Evolutionary conservation across 345 rosid species (phyloP).

Genomic region (Eucalyptus decipiens): DNA sequence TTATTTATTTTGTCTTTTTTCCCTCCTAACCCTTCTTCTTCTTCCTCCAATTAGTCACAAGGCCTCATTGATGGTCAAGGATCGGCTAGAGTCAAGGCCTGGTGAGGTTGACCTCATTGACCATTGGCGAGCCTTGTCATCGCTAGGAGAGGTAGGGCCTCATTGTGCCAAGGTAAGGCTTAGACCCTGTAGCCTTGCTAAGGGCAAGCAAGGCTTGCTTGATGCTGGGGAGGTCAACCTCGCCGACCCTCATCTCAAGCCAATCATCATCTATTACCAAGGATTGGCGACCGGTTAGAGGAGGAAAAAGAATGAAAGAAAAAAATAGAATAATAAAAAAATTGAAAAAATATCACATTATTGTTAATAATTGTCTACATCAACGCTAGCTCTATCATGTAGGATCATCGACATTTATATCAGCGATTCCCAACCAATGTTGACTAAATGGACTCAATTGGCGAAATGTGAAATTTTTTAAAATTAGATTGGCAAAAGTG

Average conservation of each 20-base stretch:
- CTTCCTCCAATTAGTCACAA: neutral
- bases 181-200: accelerated
- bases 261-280: too few species aligned
- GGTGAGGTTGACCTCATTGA: too few species aligned
- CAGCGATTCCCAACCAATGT: accelerated
- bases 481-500: too few species aligned
- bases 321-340: too few species aligned
- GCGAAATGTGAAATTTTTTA: too few species aligned
- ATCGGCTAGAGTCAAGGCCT: accelerated
- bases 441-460: too few species aligned
- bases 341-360: too few species aligned
- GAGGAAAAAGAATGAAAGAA: neutral
- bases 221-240: neutral
- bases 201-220: neutral
- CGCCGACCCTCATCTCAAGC: neutral
- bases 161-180: neutral
- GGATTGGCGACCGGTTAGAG: accelerated
- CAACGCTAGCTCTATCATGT: accelerated
- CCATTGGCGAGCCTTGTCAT: too few species aligned
- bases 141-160: neutral
- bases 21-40: neutral
- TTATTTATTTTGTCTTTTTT: too few species aligned
- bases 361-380: accelerated
- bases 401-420: accelerated
- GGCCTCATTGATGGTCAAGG: neutral